Evolutionary conservation across 2,329 filamentous ascomycete species (phyloP).

Genomic region (Rhytidhysteron rufulum): DNA sequence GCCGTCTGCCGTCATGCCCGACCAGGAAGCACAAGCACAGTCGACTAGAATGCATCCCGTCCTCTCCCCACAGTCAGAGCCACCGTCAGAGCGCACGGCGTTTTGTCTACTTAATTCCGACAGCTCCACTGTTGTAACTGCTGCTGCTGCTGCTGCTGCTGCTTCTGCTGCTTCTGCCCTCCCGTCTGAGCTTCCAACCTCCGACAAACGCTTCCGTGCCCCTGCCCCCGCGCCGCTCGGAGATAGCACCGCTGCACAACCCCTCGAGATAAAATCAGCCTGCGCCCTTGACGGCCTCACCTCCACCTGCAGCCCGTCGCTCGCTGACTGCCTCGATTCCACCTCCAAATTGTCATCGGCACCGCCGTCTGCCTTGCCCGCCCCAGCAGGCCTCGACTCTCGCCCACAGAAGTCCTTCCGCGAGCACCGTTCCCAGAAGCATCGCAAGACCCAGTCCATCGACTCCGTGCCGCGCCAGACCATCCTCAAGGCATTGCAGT

Average conservation of each 20-base stretch:
- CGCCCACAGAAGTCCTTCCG: constrained; percentile 34
- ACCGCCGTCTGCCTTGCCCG: constrained; percentile 20
- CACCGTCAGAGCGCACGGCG: too few species aligned
- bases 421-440: constrained; percentile 33
- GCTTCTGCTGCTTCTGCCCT: not conserved
- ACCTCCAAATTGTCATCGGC: too few species aligned
- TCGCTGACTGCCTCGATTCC: too few species aligned
- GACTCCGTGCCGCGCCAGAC: constrained; percentile 74
- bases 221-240: constrained; percentile 14
- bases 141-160: not conserved
- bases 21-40: constrained; percentile 18
- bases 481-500: constrained; percentile 76
- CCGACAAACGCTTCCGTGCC: constrained; percentile 21
- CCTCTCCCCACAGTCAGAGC: constrained; percentile 32
- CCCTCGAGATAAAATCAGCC: constrained; percentile 22
- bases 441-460: constrained; percentile 49
- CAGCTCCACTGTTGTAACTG: constrained; percentile 10
- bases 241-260: constrained; percentile 19
- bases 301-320: too few species aligned
- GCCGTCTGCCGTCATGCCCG: constrained; percentile 19
- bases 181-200: constrained; percentile 16
- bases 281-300: constrained; percentile 8
- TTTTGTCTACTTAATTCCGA: constrained; percentile 32
- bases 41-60: constrained; percentile 31
- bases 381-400: constrained; percentile 30